Evolutionary conservation across 768 basidiomycete genomes (phyloP), one percentile per base, ranked within the genome.

Genomic region (Paxillus ammoniavirescens): DNA sequence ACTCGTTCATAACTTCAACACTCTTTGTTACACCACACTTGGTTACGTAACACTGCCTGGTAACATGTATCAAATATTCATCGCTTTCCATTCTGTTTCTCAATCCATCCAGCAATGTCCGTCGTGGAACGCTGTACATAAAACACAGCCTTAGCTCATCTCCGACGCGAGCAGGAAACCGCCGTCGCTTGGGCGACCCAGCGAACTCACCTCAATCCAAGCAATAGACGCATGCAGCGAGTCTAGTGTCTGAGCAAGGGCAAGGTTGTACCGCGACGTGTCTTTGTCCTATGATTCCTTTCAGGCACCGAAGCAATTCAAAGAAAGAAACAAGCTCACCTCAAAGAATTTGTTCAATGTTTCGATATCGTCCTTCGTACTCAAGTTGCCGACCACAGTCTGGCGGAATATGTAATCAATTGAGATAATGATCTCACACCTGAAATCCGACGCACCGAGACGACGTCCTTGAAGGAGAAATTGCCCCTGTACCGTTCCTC

Each of bases 311-410:
- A 7, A 12, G 26, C 30, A 37, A 42, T 28, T 5, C 23, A 31
- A 17, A 42, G 15, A 10, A 28, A 28, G 13, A 21, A 40, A 47
- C 38, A 42, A 33, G 54, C 72, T 68, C 67, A 84, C 87, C 77
- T 85, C 80, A 77, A 93, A 98, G 78, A 91, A 96, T 4, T 71
- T 79, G 48, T 78, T 77, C 13, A 83, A 77, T 18, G 74, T 75
- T 48, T 83, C 72, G 40, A 80, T 76, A 71, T 97, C 95, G 54
- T 81, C 69, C 56, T 85, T 73, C 18, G 81, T 82, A n/a, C 86
- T 82, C 51, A 95, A 74, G 30, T 72, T 71, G 26, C 67, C 65
- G 67, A 80, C 70, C 8, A 72, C 56, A 31, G 60, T 64, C 70
- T 81, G 50, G 49, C 47, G 52, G 21, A 37, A 64, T 63, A 60